These are phyloP conservation scores for Phialophora verrucosa DNA, from an alignment of 2,329 filamentous ascomycete genomes.

Conservation along the genomic window DNA sequence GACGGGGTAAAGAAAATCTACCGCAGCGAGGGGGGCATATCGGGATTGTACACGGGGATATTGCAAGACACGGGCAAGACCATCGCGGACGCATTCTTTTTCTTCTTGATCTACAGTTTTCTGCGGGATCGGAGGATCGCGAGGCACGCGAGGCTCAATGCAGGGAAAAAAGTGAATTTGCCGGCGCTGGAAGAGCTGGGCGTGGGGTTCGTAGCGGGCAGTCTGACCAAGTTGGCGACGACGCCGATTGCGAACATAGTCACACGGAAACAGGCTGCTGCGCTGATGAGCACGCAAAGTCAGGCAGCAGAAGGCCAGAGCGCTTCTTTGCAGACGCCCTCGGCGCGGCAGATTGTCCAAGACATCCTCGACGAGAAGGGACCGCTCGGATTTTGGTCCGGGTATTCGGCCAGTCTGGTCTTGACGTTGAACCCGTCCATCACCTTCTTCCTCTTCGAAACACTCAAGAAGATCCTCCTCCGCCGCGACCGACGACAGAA, in stretches of 20 bases:
- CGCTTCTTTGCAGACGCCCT: constrained; percentile 43
- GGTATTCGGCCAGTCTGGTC: constrained; percentile 79
- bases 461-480: constrained; percentile 67
- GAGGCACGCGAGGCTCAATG: constrained; percentile 17
- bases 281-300: constrained; percentile 51
- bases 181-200: constrained; percentile 73
- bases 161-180: constrained; percentile 53
- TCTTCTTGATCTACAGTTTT: constrained; percentile 80
- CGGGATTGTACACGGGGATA: constrained; percentile 72
- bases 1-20: constrained; percentile 77
- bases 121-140: constrained; percentile 54
- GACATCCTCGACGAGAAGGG: constrained; percentile 74
- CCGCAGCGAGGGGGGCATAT: constrained; percentile 69
- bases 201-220: constrained; percentile 75
- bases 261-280: constrained; percentile 76
- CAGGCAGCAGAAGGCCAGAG: constrained; percentile 8
- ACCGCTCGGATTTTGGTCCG: constrained; percentile 79
- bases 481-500: constrained; percentile 58
- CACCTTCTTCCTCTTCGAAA: constrained; percentile 81
- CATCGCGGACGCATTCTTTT: constrained; percentile 77
- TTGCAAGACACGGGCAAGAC: constrained; percentile 70
- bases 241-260: constrained; percentile 83
- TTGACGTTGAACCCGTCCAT: constrained; percentile 84
- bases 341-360: constrained; percentile 63
- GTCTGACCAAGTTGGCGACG: constrained; percentile 75